Evolutionary conservation across 306 rosid species (phyloP).

Genomic region (Sesbania bispinosa): DNA sequence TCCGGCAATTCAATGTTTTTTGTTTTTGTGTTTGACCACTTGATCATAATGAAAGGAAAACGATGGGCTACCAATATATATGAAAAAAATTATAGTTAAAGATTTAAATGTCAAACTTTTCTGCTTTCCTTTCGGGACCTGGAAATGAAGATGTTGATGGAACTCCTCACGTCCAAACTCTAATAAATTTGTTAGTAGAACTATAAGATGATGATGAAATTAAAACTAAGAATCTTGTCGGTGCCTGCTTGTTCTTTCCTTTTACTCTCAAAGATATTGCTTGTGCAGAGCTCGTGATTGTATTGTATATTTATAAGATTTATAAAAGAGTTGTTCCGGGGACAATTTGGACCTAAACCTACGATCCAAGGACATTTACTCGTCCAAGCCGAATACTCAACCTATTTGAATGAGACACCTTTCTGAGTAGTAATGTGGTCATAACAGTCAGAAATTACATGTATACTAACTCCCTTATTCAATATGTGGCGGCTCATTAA

Average conservation of each 20-base stretch:
- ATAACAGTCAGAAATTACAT: no score
- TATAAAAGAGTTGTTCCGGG: no score
- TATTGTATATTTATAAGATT: no score
- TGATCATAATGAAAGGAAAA: constrained; percentile 14
- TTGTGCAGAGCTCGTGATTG: no score
- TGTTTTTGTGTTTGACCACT: constrained; percentile 1
- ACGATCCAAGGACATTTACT: no score
- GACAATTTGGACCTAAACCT: no score
- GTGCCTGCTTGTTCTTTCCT: neutral
- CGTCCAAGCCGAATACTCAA: no score
- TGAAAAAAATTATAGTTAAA: neutral
- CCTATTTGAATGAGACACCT: no score
- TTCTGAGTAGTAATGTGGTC: no score
- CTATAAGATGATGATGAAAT: constrained; percentile 22
- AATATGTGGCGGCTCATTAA: no score
- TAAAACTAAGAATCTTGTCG: constrained; percentile 18
- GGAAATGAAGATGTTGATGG: constrained; percentile 15
- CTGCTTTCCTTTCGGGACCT: constrained; percentile 22
- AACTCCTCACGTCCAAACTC: neutral
- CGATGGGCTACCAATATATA: neutral
- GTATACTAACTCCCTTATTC: no score
- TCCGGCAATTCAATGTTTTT: neutral
- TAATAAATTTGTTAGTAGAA: neutral
- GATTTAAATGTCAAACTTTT: constrained; percentile 12
- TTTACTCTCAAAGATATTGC: no score